phyloP scores from a whole-genome alignment of 2,329 filamentous ascomycete species.

The Alternaria novae-zelandiae region DNA sequence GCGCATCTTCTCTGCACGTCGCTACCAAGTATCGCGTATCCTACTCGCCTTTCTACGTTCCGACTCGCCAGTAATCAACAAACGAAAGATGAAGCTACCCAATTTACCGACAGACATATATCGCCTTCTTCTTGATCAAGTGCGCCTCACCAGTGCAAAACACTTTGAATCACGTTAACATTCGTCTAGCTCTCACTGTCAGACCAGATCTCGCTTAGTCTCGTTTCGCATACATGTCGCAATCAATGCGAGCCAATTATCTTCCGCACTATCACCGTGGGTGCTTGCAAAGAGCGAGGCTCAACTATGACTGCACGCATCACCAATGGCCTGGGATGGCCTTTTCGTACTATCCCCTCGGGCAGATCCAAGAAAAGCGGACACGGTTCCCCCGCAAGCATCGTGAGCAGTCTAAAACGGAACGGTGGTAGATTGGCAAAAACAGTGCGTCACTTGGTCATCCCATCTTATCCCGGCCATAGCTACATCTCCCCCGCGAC shows the following conservation, averaged over 20 bases:
- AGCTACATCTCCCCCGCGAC: background rate
- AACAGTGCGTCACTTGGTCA: background rate
- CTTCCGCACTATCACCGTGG: background rate
- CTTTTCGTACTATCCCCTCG: background rate
- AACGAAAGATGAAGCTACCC: background rate
- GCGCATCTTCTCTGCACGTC: background rate
- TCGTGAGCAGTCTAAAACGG: background rate
- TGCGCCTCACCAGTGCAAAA: background rate
- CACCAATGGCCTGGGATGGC: background rate
- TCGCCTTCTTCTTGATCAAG: background rate
- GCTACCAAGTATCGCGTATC: background rate
- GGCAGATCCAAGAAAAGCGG: background rate
- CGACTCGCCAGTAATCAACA: background rate
- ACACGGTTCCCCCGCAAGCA: background rate
- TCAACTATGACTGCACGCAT: background rate
- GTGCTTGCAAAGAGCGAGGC: background rate
- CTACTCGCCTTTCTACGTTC: background rate
- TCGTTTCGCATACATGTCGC: background rate
- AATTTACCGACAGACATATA: background rate
- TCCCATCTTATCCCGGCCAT: background rate
- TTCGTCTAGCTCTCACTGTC: background rate
- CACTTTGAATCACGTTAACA: background rate
- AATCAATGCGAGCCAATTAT: background rate
- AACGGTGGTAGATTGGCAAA: background rate
- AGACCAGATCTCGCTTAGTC: background rate